phyloP scores from a whole-genome alignment of 1,284 basidiomycete species.

The Ustilago esculenta region DNA sequence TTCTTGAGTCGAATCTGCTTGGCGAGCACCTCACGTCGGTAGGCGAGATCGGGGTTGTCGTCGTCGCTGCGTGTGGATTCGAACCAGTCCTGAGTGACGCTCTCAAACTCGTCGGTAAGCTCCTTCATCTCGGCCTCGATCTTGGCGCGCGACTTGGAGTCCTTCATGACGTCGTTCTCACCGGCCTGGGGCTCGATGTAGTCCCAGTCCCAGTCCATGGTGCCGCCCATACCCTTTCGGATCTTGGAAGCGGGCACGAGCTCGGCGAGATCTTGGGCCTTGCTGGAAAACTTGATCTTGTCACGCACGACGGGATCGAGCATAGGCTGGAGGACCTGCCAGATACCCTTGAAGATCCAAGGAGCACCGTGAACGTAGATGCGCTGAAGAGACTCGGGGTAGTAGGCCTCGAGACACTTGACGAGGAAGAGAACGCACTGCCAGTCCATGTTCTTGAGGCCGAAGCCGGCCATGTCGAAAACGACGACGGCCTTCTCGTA shows the following conservation, averaged over 20 bases:
- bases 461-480: constrained; percentile 66
- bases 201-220: constrained; percentile 67
- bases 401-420: constrained; percentile 66
- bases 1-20: constrained; percentile 65
- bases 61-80: constrained; percentile 43
- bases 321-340: constrained; percentile 65
- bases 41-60: constrained; percentile 45
- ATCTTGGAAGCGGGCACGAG: constrained; percentile 58
- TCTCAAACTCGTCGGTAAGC: constrained; percentile 59
- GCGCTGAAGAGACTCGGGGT: constrained; percentile 66
- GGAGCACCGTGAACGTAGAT: constrained; percentile 66
- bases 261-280: constrained; percentile 62
- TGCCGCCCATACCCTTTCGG: constrained; percentile 66
- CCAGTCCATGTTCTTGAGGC: constrained; percentile 68
- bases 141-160: constrained; percentile 56
- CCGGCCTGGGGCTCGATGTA: constrained; percentile 64
- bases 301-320: constrained; percentile 65
- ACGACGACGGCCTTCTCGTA: constrained; percentile 64
- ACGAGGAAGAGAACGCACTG: constrained; percentile 65
- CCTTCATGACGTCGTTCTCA: constrained; percentile 64
- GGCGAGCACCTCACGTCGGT: constrained; percentile 57
- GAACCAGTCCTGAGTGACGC: constrained; percentile 60
- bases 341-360: constrained; percentile 67
- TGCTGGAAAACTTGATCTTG: constrained; percentile 66
- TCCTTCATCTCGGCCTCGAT: constrained; percentile 58